Evolutionary conservation across 345 rosid genomes (phyloP), one percentile per base, ranked within the genome.

Genomic region (Acer yangbiense): DNA sequence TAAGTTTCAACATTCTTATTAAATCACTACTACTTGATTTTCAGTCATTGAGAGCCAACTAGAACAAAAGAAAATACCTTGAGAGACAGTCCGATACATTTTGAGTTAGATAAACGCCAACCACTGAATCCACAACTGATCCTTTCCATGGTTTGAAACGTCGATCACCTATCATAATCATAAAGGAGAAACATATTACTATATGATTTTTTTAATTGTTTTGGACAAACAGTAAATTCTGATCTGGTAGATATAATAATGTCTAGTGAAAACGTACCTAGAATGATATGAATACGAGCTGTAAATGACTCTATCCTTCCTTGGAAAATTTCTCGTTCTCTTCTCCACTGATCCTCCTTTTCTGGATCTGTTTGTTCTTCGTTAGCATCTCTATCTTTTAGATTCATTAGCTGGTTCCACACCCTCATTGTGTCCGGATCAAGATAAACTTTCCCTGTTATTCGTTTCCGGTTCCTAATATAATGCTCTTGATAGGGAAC

Each of bases 81-180:
- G 98, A 91, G 55, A 83, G 84, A 66, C 21, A 46, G 44, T 93
- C 94, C 0, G 90, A 72, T 13, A 87, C 92, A 79, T 91, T 93
- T 18, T 93, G 93, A 25, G 96, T 93, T 62, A 91, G 71, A 39
- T 79, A 86, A 48, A 91, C 94, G 77, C 98, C 96, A 65, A 91
- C 77, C 7, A 87, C 85, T 7, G 94, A 93, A 73, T 93, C 94
- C 55, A 90, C 78, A 27, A 93, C 93, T 0, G 98, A 91, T 44
- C 91, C 92, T 78, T 86, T 86, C 96, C 96, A 93, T 21, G 73
- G 80, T 27, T 65, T 88, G 70, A 91, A 91, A 1, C 81, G 73
- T 68, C 93, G 87, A 76, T 91, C 74, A 2, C 92, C 98, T 91
- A 71, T 21, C 1, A 65, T 39, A 69, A 57, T 18, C 39, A 58